phyloP scores from a whole-genome alignment of 2,329 filamentous ascomycete species.

The Aspergillus unguis region DNA sequence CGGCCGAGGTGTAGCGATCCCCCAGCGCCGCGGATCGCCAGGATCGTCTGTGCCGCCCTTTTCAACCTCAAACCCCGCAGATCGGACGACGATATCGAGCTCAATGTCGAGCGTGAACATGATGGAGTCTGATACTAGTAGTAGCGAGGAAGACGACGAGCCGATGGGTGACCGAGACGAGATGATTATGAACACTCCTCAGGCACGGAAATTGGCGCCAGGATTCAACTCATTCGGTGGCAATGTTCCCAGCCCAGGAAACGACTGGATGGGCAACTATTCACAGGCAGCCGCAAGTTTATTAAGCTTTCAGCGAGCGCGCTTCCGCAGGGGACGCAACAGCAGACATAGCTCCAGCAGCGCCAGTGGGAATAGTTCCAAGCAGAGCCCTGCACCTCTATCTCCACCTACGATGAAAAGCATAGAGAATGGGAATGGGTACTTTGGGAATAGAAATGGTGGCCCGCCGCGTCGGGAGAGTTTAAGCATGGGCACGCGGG shows the following conservation, averaged over 20 bases:
- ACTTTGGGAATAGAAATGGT: slow-evolving; percentile 52
- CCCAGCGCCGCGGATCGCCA: slow-evolving; percentile 58
- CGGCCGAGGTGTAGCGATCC: slow-evolving; percentile 62
- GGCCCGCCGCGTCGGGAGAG: slow-evolving; percentile 71
- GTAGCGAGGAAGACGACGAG: slow-evolving; percentile 59
- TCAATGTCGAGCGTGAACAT: slow-evolving; percentile 78
- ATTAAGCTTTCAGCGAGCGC: slow-evolving; percentile 69
- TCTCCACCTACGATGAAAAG: slow-evolving; percentile 68
- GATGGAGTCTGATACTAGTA: slow-evolving; percentile 75
- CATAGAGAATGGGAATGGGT: slow-evolving; percentile 52
- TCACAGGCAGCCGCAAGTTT: slow-evolving; percentile 73
- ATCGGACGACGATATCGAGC: slow-evolving; percentile 70
- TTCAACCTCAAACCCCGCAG: slow-evolving; percentile 66
- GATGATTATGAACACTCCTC: slow-evolving; percentile 72
- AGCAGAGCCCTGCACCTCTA: slow-evolving; percentile 65
- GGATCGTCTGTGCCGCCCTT: slow-evolving; percentile 62
- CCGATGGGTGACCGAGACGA: slow-evolving; percentile 70
- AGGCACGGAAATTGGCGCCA: slow-evolving; percentile 60
- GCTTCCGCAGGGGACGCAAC: slow-evolving; percentile 57
- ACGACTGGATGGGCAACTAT: slow-evolving; percentile 60
- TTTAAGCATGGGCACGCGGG: slow-evolving; percentile 84
- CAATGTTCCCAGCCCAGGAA: slow-evolving; percentile 51
- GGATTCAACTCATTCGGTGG: slow-evolving; percentile 46
- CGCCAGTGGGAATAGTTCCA: slow-evolving; percentile 67
- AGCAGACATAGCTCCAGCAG: slow-evolving; percentile 66